Evolutionary conservation across 805 yeast genomes (phyloP).

Genomic region (Sporopachydermia lactativora): DNA sequence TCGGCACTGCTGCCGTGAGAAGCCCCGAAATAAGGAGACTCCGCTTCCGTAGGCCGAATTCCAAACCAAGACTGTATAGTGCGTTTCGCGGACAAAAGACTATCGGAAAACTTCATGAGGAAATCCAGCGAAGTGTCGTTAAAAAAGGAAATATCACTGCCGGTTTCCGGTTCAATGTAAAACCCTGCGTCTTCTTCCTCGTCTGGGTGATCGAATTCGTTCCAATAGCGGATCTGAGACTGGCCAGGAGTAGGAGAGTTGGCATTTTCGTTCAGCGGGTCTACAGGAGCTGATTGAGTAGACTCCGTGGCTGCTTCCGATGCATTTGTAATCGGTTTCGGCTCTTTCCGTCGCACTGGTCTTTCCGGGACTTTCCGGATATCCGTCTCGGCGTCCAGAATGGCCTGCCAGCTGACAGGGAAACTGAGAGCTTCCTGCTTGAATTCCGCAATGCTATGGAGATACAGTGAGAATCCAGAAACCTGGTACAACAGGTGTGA

Average conservation of each 20-base stretch:
- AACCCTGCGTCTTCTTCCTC: slow-evolving; percentile 27
- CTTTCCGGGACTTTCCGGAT: slow-evolving; percentile 33
- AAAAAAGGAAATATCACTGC: slow-evolving; percentile 15
- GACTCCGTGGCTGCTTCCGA: background rate
- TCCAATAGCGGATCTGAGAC: slow-evolving; percentile 37
- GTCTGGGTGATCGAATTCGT: slow-evolving; percentile 54
- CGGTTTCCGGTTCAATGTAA: slow-evolving; percentile 22
- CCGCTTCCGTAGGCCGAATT: slow-evolving; percentile 2
- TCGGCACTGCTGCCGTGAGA: slow-evolving; percentile 4
- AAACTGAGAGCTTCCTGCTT: slow-evolving; percentile 18
- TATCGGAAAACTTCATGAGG: slow-evolving; percentile 16
- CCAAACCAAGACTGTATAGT: slow-evolving; percentile 10
- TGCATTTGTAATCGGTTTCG: slow-evolving; percentile 2
- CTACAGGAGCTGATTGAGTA: slow-evolving; percentile 1
- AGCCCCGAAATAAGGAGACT: background rate
- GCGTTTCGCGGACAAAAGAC: slow-evolving; percentile 14
- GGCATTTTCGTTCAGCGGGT: slow-evolving; percentile 4
- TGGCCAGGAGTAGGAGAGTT: slow-evolving; percentile 4
- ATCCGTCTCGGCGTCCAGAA: slow-evolving; percentile 21
- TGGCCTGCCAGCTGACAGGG: slow-evolving; percentile 26
- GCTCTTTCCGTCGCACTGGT: slow-evolving; percentile 5
- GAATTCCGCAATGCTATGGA: slow-evolving; percentile 21
- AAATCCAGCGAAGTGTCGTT: slow-evolving; percentile 18
- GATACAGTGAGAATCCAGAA: slow-evolving; percentile 24
- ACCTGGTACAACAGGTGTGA: slow-evolving; percentile 37